These are phyloP conservation scores for Coemansia reversa DNA, from an alignment of 192 early-diverging fungal genomes.

Conservation along the genomic window DNA sequence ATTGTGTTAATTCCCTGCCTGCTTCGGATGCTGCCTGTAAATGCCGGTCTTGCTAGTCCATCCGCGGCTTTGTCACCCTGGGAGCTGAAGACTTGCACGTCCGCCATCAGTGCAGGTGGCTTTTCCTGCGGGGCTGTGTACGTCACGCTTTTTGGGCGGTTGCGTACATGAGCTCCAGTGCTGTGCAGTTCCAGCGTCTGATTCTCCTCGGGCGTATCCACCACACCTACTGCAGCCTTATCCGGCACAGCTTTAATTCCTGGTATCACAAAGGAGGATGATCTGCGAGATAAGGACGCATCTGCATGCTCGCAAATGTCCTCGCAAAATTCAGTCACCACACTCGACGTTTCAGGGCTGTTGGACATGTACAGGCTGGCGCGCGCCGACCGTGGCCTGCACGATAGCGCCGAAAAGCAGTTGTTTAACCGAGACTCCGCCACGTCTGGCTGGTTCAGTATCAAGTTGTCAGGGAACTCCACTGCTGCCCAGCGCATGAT, in stretches of 20 bases:
- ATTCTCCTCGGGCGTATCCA: neutral
- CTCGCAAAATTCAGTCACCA: conserved; percentile 39
- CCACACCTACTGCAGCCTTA: neutral
- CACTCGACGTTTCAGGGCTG: conserved; percentile 18
- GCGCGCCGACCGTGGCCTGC: conserved; percentile 25
- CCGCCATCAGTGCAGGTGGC: neutral
- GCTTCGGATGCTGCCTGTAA: conserved; percentile 27
- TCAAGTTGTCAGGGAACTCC: conserved; percentile 38
- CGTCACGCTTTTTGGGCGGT: neutral
- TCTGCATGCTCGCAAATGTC: conserved; percentile 20
- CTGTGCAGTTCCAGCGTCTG: neutral
- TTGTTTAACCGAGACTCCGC: conserved; percentile 20
- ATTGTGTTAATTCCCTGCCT: conserved; percentile 24
- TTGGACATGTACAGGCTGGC: conserved; percentile 14
- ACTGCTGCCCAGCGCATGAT: conserved; percentile 38
- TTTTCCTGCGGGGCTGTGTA: neutral
- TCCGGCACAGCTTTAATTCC: neutral
- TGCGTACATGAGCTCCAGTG: neutral
- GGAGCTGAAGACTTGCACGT: neutral
- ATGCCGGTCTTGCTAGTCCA: conserved; percentile 6
- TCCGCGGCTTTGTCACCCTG: neutral
- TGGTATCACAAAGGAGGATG: neutral
- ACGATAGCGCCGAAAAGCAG: conserved; percentile 35
- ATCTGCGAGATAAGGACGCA: neutral
- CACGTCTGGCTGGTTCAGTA: conserved; percentile 17